Evolutionary conservation across 2,329 filamentous ascomycete species (phyloP), one percentile per base, ranked within the genome.

Genomic region (Colletotrichum sp.): DNA sequence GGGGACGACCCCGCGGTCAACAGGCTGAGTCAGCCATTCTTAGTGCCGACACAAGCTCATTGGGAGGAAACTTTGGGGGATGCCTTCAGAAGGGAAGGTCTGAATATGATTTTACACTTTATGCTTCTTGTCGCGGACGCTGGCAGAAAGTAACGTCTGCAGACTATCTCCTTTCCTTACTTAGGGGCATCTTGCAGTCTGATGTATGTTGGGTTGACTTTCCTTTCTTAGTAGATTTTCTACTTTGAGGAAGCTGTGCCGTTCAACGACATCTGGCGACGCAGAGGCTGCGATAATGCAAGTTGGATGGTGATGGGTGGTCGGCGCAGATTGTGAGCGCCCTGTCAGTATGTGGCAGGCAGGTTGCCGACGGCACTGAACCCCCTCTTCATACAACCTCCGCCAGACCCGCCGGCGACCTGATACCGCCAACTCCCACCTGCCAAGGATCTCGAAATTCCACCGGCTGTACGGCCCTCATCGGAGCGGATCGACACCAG

Each of bases 401-500:
- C 5, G 9, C n/a, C 43, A 48, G 56, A 61, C 56, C 30, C 56
- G 58, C 58, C 28, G 58, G 58, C 58, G 58, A 61, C 30, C 28
- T 61, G 58, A 61, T 61, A 61, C 58, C 27, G 58, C 58, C 58
- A 25, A 61, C 32, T 34, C n/a, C 18, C 10, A 15, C 27, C 58
- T 32, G 58, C 58, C 58, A 61, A 61, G 30, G 28, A 28, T 28
- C 55, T 28, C 32, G 27, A 25, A 22, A 28, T 34, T 22, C 43
- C 43, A 22, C 43, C 43, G 43, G 43, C 43, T n/a, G 0, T 1
- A 48, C 43, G 43, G 43, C 43, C 0, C n/a, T 7, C 0, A 22
- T 22, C n/a, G 4, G 18, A 48, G 43, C 1, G 43, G 43, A 48
- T 48, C 43, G 43, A 22, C 43, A 0, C 10, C 43, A 48, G 43